phyloP scores from a whole-genome alignment of 2,329 filamentous ascomycete species.

The Coniochaeta pulveracea region DNA sequence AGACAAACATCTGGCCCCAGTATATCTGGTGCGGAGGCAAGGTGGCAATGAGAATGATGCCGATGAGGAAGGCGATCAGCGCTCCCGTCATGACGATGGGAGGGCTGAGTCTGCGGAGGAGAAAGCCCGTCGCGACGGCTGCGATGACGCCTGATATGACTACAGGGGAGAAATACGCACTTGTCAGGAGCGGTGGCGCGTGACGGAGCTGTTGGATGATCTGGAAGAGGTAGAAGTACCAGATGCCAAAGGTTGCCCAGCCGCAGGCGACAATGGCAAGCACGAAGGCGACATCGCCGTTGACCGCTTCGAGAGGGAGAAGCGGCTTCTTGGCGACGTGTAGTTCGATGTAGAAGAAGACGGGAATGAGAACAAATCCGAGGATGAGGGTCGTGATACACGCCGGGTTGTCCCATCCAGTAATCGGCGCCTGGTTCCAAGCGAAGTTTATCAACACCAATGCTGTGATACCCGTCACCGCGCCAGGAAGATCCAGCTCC shows the following conservation, averaged over 20 bases:
- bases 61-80: constrained; percentile 14
- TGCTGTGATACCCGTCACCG: constrained; percentile 28
- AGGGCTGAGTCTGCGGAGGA: constrained; percentile 20
- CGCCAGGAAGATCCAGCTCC: constrained; percentile 16
- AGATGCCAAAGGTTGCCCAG: constrained; percentile 43
- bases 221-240: constrained; percentile 38
- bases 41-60: constrained; percentile 15
- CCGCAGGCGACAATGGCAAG: constrained; percentile 40
- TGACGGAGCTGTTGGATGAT: constrained; percentile 31
- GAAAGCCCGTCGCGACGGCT: constrained; percentile 19
- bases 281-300: constrained; percentile 39
- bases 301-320: constrained; percentile 41
- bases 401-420: constrained; percentile 38
- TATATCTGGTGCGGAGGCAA: constrained; percentile 35
- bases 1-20: constrained; percentile 41
- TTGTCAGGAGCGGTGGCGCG: constrained; percentile 15
- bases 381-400: constrained; percentile 39
- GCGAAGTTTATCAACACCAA: constrained; percentile 46
- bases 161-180: constrained; percentile 18
- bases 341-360: constrained; percentile 40
- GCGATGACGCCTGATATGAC: constrained; percentile 16
- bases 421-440: constrained; percentile 46
- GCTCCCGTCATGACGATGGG: constrained; percentile 14
- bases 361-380: constrained; percentile 32
- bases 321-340: constrained; percentile 36